Percentiles rank a stretch among this genome's conserved stretches.
Evolutionary conservation across 768 basidiomycete species (phyloP).

Genomic region (Brasilioporus rufonigricans): DNA sequence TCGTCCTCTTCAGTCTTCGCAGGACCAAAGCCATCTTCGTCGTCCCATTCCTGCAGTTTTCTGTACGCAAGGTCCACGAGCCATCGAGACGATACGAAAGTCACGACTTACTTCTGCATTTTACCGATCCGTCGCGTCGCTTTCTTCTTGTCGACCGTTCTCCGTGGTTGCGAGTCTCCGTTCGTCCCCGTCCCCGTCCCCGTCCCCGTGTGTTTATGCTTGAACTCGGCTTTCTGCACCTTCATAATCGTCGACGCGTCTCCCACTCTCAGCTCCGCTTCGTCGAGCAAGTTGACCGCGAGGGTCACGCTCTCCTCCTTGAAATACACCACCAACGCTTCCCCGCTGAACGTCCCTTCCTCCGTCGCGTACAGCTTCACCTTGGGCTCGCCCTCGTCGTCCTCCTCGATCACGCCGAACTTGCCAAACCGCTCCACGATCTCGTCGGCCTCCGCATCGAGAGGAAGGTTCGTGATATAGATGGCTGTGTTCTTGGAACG

Average conservation of each 20-base stretch:
- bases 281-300: conserved; percentile 83
- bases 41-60: conserved; percentile 92
- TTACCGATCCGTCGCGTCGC: conserved; percentile 73
- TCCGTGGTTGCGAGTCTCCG: conserved; percentile 49
- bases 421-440: conserved; percentile 84
- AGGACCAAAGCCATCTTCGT: conserved; percentile 89
- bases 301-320: conserved; percentile 93
- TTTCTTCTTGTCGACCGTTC: conserved; percentile 75
- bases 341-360: conserved; percentile 86
- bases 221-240: conserved; percentile 75
- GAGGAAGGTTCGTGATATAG: conserved; percentile 82
- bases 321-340: conserved; percentile 95
- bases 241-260: conserved; percentile 70
- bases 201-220: conserved; percentile 56
- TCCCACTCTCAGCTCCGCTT: conserved; percentile 86
- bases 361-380: conserved; percentile 94
- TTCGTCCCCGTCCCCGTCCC: too few species aligned
- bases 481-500: conserved; percentile 92
- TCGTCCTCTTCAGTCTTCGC: conserved; percentile 55
- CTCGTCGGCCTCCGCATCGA: conserved; percentile 70
- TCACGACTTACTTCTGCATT: conserved; percentile 69
- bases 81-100: background rate
- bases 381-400: conserved; percentile 87
- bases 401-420: conserved; percentile 92
- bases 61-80: conserved; percentile 40